A percentile compares a stretch with the other conserved stretches of the same genome.
Conservation (phyloP, 2,329 filamentous ascomycete species). For the Knufia fluminis region DNA sequence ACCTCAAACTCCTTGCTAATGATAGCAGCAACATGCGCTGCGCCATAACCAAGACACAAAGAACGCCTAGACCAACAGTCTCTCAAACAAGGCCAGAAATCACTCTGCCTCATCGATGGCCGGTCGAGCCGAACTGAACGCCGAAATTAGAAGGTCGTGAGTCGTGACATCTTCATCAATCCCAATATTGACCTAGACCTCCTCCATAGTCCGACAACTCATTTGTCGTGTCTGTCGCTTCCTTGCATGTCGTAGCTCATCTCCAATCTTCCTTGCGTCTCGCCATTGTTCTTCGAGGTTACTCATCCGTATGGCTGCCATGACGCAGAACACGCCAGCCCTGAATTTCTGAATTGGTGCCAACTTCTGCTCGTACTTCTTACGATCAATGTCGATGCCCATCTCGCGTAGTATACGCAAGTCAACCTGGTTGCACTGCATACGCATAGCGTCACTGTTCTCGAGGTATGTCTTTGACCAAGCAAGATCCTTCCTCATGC, state of each 20-base stretch:
- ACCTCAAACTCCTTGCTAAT: background rate
- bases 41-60: background rate
- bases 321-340: constrained; percentile 33
- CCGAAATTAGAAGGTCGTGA: background rate
- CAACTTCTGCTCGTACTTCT: constrained; percentile 24
- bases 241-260: constrained; percentile 36
- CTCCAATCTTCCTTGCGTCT: constrained; percentile 34
- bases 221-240: constrained; percentile 9
- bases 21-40: background rate
- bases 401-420: constrained; percentile 77
- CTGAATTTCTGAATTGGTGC: constrained; percentile 33
- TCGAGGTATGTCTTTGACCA: constrained; percentile 84
- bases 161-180: constrained; percentile 1
- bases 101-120: background rate
- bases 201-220: background rate
- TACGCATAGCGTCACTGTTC: constrained; percentile 55
- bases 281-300: constrained; percentile 37
- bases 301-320: constrained; percentile 38
- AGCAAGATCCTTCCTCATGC: constrained; percentile 67
- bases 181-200: background rate
- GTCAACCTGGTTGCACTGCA: constrained; percentile 84
- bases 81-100: background rate
- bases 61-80: background rate
- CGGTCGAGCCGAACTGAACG: no score
- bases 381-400: constrained; percentile 48